Base-by-base conservation (phyloP, 1,284 basidiomycete species). In the Polyporus tsugae region DNA sequence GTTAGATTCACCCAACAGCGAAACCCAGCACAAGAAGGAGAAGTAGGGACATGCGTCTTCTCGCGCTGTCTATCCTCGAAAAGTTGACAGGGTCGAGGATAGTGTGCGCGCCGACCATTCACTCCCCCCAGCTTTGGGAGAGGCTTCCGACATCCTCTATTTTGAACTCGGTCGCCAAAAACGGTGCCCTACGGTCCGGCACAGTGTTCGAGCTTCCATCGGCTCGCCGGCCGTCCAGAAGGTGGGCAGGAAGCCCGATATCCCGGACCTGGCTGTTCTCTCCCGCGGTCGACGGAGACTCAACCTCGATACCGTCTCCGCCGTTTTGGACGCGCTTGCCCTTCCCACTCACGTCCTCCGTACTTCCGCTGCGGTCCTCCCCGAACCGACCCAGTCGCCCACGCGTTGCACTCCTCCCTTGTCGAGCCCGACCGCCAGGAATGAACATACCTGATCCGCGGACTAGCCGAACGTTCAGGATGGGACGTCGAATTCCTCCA, bases 71-170 rank as follows among this genome's bases (percentile, higher is more conserved):
- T 49, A 35, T 38, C 36, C 46, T 25, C 22, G 22, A 52, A 25
- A 52, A 49, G 7, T 29, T 53, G 49, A 36, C 17, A 49, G 61
- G 42, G 65, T n/a, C 15, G 15, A 38, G 17, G 19, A 29, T 11
- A 36, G 49, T 35, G 9, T 39, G 19, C n/a, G 49, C 63, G 38
- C 11, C 35, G 29, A 41, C 46, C 22, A 17, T 10, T 75, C 67
- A 78, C 63, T 79, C 78, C 55, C 76, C 76, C 78, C 78, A 79
- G 67, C 78, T 79, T 64, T 77, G 74, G 25, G 78, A 73, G 63
- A 79, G 75, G 60, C 76, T 77, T 46, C 77, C 78, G 53, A 78
- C 75, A 63, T 74, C 75, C 60, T 73, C 72, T 57, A 78, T 74
- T 46, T 67, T 71, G 70, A 77, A 74, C n/a, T 72, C 70, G 17